Conservation (phyloP, 441 rosid genomes). For the Pelargonium fulgidum region DNA sequence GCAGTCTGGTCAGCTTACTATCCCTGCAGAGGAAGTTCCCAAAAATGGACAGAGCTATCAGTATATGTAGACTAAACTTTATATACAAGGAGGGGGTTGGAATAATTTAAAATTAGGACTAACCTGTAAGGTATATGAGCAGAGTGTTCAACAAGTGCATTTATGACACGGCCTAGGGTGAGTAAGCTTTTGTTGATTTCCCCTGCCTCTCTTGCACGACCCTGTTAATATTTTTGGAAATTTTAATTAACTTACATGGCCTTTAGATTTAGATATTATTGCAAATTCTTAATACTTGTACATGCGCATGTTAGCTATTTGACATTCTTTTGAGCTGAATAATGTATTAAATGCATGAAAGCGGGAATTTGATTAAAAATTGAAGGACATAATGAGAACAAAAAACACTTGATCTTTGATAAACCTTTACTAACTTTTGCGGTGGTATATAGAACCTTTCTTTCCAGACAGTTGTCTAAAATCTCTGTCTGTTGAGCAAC, state of each 20-base stretch:
- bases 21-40: slow-evolving; percentile 44
- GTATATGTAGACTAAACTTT: not conserved
- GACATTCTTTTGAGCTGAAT: not conserved
- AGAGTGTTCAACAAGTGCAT: slow-evolving; percentile 94
- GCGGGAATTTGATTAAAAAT: too few species aligned
- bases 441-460: too few species aligned
- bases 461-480: not conserved
- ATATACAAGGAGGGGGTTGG: slow-evolving; percentile 1
- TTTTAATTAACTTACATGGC: not conserved
- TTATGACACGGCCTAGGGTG: slow-evolving; percentile 87
- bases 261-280: not conserved
- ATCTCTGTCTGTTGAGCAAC: not conserved
- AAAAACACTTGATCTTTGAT: not conserved
- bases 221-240: slow-evolving; percentile 29
- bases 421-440: not conserved
- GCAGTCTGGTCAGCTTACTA: slow-evolving; percentile 87
- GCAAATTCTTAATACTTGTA: not conserved
- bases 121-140: slow-evolving; percentile 91
- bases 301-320: not conserved
- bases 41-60: slow-evolving; percentile 13
- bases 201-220: slow-evolving; percentile 83
- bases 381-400: too few species aligned
- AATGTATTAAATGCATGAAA: too few species aligned
- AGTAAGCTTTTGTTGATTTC: slow-evolving; percentile 95
- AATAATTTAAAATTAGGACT: not conserved